A percentile compares a stretch with the other conserved stretches of the same genome.
phyloP scores from a whole-genome alignment of 495 filamentous ascomycete genomes.

The Annulohypoxylon bovei region DNA sequence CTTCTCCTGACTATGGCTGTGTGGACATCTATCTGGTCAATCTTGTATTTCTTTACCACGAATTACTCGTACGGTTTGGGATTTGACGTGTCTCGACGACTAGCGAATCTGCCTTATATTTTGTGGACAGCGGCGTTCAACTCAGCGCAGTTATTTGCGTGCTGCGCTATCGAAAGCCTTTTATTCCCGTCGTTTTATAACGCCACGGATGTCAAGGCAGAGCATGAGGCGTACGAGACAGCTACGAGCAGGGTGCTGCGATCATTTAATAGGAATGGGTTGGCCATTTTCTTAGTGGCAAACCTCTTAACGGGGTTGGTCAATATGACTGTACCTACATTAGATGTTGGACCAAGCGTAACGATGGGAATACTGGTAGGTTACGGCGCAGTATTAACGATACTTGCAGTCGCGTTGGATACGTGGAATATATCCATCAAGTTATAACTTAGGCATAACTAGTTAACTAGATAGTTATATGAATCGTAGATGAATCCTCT shows the following conservation, averaged over 20 bases:
- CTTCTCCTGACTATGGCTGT: constrained; percentile 68
- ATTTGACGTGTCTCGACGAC: constrained; percentile 80
- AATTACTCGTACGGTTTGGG: constrained; percentile 74
- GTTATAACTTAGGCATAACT: constrained; percentile 55
- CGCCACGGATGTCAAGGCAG: constrained; percentile 57
- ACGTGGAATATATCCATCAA: constrained; percentile 78
- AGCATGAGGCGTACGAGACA: constrained; percentile 66
- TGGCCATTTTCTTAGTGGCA: constrained; percentile 86
- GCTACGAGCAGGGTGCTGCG: constrained; percentile 81
- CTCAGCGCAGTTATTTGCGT: constrained; percentile 77
- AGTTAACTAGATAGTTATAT: neutral
- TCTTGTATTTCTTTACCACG: constrained; percentile 72
- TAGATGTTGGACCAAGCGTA: constrained; percentile 68
- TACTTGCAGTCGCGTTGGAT: constrained; percentile 76
- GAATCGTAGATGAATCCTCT: too few species aligned
- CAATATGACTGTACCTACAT: constrained; percentile 84
- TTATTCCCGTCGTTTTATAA: constrained; percentile 79
- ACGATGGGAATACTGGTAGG: constrained; percentile 78
- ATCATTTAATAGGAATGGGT: constrained; percentile 88
- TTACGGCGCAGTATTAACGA: constrained; percentile 75
- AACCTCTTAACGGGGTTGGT: constrained; percentile 90
- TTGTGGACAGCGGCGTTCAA: constrained; percentile 94
- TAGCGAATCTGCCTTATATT: constrained; percentile 94
- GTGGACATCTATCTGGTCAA: constrained; percentile 72
- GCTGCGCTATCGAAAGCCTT: constrained; percentile 77